These are phyloP conservation scores for Elongisporangium undulatum DNA, from an alignment of 352 stramenopile species.

Conservation along the genomic window DNA sequence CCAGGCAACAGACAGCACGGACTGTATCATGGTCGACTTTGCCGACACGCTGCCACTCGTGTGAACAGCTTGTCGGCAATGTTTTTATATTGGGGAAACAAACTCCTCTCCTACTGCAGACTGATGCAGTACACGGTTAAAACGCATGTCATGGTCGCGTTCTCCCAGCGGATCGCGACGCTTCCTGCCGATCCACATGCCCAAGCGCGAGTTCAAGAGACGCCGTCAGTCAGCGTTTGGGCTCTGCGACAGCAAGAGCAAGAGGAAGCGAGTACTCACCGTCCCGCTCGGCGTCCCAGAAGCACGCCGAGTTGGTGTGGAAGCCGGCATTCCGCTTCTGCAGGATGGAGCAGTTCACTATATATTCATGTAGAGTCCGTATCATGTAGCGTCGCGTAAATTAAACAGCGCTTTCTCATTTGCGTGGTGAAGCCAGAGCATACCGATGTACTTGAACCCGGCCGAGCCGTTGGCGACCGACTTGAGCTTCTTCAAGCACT, in stretches of 20 bases:
- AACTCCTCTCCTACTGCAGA: constrained; percentile 33
- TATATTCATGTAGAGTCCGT: constrained; percentile 15
- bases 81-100: background rate
- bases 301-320: constrained; percentile 85
- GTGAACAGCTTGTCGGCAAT: constrained; percentile 2
- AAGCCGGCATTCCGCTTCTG: constrained; percentile 87
- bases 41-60: constrained; percentile 48
- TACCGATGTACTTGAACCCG: constrained; percentile 89
- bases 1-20: constrained; percentile 24
- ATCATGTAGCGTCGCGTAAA: constrained; percentile 5
- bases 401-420: constrained; percentile 6
- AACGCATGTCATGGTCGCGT: constrained; percentile 67
- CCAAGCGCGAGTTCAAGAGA: constrained; percentile 7
- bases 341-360: constrained; percentile 86
- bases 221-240: constrained; percentile 7
- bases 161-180: constrained; percentile 72
- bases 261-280: constrained; percentile 26
- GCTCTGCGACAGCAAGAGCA: background rate
- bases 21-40: constrained; percentile 86
- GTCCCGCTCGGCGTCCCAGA: constrained; percentile 84
- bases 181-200: constrained; percentile 34
- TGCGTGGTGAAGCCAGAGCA: constrained; percentile 1
- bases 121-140: constrained; percentile 72
- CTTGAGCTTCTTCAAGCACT: constrained; percentile 84
- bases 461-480: constrained; percentile 75